phyloP scores from a whole-genome alignment of 2,329 filamentous ascomycete genomes.

The Colletotrichum lentis region DNA sequence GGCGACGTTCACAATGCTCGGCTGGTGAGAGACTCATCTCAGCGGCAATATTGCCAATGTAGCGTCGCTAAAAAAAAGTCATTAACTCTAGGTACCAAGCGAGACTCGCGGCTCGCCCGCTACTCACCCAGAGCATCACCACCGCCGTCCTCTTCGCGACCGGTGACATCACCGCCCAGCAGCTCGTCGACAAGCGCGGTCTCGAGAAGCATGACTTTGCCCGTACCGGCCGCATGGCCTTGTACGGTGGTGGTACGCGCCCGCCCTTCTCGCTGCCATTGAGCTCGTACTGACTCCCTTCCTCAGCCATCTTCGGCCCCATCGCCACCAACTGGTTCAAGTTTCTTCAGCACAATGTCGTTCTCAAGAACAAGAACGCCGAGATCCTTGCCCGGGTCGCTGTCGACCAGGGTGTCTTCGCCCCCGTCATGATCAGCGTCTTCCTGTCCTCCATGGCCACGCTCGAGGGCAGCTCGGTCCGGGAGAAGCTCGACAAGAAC shows the following conservation, averaged over 20 bases:
- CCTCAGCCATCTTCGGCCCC: constrained; percentile 80
- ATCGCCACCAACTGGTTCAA: constrained; percentile 87
- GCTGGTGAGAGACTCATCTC: constrained; percentile 25
- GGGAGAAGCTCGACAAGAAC: constrained; percentile 74
- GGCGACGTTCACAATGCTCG: constrained; percentile 32
- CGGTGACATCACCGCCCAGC: constrained; percentile 90
- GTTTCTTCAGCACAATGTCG: constrained; percentile 76
- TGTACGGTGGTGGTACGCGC: constrained; percentile 76
- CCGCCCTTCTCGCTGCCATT: neutral
- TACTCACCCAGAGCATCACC: constrained; percentile 90
- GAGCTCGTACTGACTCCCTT: constrained; percentile 6
- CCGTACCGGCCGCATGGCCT: constrained; percentile 79
- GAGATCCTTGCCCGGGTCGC: constrained; percentile 83
- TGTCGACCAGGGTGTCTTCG: constrained; percentile 83
- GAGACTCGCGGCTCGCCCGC: constrained; percentile 78
- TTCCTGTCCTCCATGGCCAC: constrained; percentile 88
- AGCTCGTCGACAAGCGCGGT: constrained; percentile 84
- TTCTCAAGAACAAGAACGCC: constrained; percentile 68
- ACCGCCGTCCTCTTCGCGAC: constrained; percentile 92
- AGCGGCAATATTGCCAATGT: neutral
- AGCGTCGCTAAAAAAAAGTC: neutral
- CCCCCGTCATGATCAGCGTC: constrained; percentile 80
- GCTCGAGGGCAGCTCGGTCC: constrained; percentile 70
- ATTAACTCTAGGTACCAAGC: constrained; percentile 74
- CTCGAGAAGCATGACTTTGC: constrained; percentile 76